Percentiles rank a stretch among this genome's conserved stretches.
Evolutionary conservation across 768 basidiomycete species (phyloP).

Genomic region (Mycena indigotica): DNA sequence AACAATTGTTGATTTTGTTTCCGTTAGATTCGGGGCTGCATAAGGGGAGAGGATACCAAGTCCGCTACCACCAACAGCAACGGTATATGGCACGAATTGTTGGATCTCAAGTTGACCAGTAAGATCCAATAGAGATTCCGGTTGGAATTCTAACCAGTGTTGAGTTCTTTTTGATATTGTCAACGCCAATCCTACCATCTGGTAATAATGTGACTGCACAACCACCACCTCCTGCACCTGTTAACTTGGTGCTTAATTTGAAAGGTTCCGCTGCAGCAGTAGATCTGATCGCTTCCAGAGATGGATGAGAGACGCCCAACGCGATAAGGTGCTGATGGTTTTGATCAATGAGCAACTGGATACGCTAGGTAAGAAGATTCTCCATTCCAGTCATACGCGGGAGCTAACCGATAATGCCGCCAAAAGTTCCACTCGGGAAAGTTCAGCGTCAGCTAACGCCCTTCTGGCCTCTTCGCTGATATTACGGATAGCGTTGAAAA

Average conservation of each 20-base stretch:
- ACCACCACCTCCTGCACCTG: slow-evolving; percentile 98
- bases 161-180: slow-evolving; percentile 6
- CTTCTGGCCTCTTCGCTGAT: slow-evolving; percentile 83
- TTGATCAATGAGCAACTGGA: slow-evolving; percentile 78
- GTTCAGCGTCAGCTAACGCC: slow-evolving; percentile 70
- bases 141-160: slow-evolving; percentile 65
- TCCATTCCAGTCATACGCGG: no score
- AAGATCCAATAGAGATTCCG: slow-evolving; percentile 58
- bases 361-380: slow-evolving; percentile 9
- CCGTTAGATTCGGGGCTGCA: slow-evolving; percentile 40
- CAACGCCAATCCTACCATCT: slow-evolving; percentile 62
- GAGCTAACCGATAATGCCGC: slow-evolving; percentile 67
- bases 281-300: slow-evolving; percentile 79
- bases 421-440: slow-evolving; percentile 68
- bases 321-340: slow-evolving; percentile 85
- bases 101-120: slow-evolving; percentile 58
- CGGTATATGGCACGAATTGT: slow-evolving; percentile 83
- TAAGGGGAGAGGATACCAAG: slow-evolving; percentile 80
- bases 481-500: slow-evolving; percentile 79
- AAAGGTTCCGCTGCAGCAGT: slow-evolving; percentile 67
- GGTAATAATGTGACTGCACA: slow-evolving; percentile 95
- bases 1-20: slow-evolving; percentile 22
- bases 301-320: slow-evolving; percentile 89
- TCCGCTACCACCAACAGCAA: slow-evolving; percentile 91
- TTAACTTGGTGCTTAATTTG: slow-evolving; percentile 86